Evolutionary conservation across 495 filamentous ascomycete genomes (phyloP).

Genomic region (Pseudomonodictys pantanalensis): DNA sequence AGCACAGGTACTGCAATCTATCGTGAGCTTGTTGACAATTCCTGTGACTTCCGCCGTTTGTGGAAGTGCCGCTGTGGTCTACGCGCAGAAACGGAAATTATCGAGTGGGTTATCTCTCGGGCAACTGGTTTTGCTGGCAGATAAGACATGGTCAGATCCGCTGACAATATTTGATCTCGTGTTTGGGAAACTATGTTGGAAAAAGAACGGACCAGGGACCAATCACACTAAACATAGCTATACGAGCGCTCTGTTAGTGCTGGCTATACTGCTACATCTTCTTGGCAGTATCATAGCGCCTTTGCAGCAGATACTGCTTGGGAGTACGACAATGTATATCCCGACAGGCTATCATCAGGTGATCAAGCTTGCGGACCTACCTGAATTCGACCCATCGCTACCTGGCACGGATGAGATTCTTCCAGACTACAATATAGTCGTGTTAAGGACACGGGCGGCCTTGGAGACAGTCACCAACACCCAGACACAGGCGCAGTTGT

Average conservation of each 20-base stretch:
- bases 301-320: slow-evolving; percentile 33
- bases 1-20: slow-evolving; percentile 31
- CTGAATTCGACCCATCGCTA: not conserved
- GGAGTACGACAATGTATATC: not conserved
- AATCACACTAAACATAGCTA: not conserved
- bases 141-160: slow-evolving; percentile 35
- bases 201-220: not conserved
- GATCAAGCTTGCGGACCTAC: not conserved
- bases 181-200: not conserved
- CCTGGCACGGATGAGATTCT: not conserved
- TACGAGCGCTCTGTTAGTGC: not conserved
- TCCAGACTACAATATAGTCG: not conserved
- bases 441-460: slow-evolving; percentile 1
- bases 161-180: slow-evolving; percentile 10
- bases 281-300: slow-evolving; percentile 33
- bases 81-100: slow-evolving; percentile 23
- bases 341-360: not conserved
- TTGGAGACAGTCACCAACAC: slow-evolving; percentile 28
- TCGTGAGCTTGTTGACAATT: slow-evolving; percentile 33
- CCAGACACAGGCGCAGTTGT: slow-evolving; percentile 25
- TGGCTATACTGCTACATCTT: slow-evolving; percentile 27
- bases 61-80: slow-evolving; percentile 36
- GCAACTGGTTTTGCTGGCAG: slow-evolving; percentile 35
- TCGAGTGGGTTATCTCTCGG: slow-evolving; percentile 16
- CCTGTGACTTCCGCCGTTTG: slow-evolving; percentile 39